Percentiles rank a stretch among this genome's conserved stretches.
These are phyloP conservation scores for Pythium brachiatum DNA, from an alignment of 352 stramenopile species.

Conservation along the genomic window DNA sequence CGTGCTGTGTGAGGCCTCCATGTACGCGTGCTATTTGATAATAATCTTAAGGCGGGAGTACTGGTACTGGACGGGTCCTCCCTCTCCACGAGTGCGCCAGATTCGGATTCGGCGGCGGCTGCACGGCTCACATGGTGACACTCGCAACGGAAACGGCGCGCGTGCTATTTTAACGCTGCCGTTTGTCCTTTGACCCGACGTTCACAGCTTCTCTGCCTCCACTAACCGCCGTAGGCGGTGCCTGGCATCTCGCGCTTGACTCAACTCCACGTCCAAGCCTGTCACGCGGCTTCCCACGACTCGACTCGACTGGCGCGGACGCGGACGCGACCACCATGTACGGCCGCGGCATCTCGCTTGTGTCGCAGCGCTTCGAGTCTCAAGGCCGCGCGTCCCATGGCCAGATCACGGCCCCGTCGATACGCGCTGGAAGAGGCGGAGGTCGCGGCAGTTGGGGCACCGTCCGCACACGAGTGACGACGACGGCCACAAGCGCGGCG, in stretches of 20 bases:
- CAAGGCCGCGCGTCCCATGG: slow-evolving; percentile 8
- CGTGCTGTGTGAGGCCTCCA: too few relatives aligned
- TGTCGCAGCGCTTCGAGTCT: slow-evolving; percentile 22
- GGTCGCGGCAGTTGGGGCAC: neutral
- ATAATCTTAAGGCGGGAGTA: too few relatives aligned
- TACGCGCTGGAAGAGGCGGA: neutral
- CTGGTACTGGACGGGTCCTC: too few relatives aligned
- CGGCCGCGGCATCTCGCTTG: slow-evolving; percentile 21
- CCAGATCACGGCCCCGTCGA: neutral
- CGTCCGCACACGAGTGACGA: neutral
- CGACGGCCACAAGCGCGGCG: neutral
- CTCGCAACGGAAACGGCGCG: neutral
- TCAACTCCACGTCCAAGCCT: too few relatives aligned
- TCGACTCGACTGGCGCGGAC: too few relatives aligned
- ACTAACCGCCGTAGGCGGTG: neutral
- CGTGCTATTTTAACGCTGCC: neutral
- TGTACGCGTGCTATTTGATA: too few relatives aligned
- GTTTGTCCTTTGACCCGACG: neutral
- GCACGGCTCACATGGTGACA: neutral
- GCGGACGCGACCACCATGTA: slow-evolving; percentile 14
- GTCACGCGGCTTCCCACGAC: too few relatives aligned
- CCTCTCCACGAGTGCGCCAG: too few relatives aligned
- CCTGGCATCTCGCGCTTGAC: neutral
- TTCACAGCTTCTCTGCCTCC: neutral
- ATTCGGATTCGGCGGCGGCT: too few relatives aligned